Base-by-base conservation (phyloP, 768 basidiomycete species). In the Panaeolus papilionaceus region DNA sequence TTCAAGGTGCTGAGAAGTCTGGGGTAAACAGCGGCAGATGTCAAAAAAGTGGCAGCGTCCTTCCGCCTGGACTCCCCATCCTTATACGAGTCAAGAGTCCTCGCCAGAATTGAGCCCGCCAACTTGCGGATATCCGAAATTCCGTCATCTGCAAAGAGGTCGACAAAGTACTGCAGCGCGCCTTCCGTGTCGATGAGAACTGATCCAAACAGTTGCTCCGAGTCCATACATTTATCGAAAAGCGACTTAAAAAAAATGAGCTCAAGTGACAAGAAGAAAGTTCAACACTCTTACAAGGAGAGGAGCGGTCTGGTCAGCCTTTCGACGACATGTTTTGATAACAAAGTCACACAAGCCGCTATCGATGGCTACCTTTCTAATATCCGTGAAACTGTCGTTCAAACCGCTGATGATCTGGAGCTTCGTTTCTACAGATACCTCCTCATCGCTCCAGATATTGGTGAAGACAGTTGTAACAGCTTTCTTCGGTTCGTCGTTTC, bases 201-300 rank as follows among this genome's bases (percentile, higher is more conserved):
- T 20, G 40, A 66, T 11, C 72, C 73, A 26, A 67, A 62, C 26
- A 26, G 63, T 45, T 73, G 72, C 12, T 72, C 70, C 3, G 64
- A 49, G 8, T 74, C 71, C 68, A 74, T 66, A 18, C 69, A 20
- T 4, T 42, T 61, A 14, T 67, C 65, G 16, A 70, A 61, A 64
- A 64, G 62, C 2, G 63, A 39, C 42, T 62, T 47, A 26, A 12
- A 39, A 45, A 37, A 16, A 61, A 8, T 45, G 9, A 26, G 39
- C 23, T 11, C 18, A 7, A 38, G 54, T n/a, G 45, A 62, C 45
- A 51, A 51, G 14, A 10, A 18, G 18, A 47, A 16, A 38, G 23
- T 11, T 4, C 49, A 38, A 11, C 3, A 18, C 37, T 63, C 69
- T 38, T 47, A 73, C 72, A 58, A 73, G 49, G 2, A 45, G 12